Conservation (phyloP, 208 protist species). For the Endotrypanum monterogeii region DNA sequence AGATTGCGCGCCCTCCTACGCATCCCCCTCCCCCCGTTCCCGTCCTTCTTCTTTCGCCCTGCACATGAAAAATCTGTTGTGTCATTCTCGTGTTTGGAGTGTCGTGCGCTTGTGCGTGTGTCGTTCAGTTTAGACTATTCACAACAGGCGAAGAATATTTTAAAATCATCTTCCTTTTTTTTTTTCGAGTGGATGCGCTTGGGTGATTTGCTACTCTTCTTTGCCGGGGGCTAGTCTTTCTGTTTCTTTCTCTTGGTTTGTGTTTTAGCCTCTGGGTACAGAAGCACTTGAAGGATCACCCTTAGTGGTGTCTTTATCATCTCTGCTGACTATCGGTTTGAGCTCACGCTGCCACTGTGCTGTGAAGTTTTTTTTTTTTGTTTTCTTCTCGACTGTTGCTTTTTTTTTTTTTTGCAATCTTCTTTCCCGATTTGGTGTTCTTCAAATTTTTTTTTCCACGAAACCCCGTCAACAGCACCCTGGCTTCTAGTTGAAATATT, state of each 20-base stretch:
- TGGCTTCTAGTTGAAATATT: background rate
- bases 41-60: background rate
- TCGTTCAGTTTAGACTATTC: background rate
- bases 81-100: background rate
- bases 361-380: background rate
- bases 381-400: background rate
- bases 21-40: no score
- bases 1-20: no score
- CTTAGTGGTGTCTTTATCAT: background rate
- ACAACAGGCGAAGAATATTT: background rate
- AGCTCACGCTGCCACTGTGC: background rate
- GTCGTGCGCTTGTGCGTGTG: constrained; percentile 1
- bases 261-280: background rate
- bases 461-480: background rate
- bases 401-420: constrained; percentile 19
- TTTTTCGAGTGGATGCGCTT: background rate
- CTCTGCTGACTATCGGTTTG: background rate
- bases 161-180: background rate
- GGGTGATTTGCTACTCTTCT: background rate
- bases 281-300: background rate
- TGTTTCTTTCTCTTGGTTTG: background rate
- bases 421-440: background rate
- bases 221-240: background rate
- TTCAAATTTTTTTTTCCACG: background rate
- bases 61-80: background rate